Conservation (phyloP, 805 yeast species). For the Kodamaea kakaduensis region DNA sequence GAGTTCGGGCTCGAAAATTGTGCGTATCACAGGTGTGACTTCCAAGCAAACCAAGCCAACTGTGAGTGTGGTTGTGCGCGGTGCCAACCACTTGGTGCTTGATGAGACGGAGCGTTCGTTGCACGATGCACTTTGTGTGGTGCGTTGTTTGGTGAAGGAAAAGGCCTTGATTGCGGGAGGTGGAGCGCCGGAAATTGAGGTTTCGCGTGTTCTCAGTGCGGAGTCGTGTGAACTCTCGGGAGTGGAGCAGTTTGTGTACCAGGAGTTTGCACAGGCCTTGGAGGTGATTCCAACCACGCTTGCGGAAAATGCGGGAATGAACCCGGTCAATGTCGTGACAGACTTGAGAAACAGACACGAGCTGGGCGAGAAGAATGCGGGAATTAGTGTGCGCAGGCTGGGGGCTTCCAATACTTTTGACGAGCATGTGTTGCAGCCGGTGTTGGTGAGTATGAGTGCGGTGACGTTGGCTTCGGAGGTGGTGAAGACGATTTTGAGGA, state of each 20-base stretch:
- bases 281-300: constrained; percentile 91
- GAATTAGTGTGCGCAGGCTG: constrained; percentile 89
- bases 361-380: constrained; percentile 88
- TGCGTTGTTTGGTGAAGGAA: constrained; percentile 82
- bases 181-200: constrained; percentile 96
- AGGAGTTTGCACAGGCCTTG: constrained; percentile 86
- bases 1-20: constrained; percentile 84
- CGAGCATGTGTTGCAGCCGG: constrained; percentile 96
- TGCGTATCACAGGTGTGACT: constrained; percentile 75
- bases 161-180: constrained; percentile 96
- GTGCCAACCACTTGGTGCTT: constrained; percentile 84
- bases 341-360: constrained; percentile 90
- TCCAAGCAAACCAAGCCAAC: constrained; percentile 57
- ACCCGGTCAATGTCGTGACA: constrained; percentile 86
- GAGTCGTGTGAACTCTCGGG: constrained; percentile 76
- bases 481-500: constrained; percentile 91
- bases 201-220: constrained; percentile 65
- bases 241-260: constrained; percentile 85
- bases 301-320: constrained; percentile 93
- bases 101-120: constrained; percentile 97
- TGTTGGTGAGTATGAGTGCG: constrained; percentile 90
- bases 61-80: constrained; percentile 88
- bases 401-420: constrained; percentile 88
- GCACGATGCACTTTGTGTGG: constrained; percentile 96
- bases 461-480: constrained; percentile 93